phyloP scores from a whole-genome alignment of 2,329 filamentous ascomycete species.

The Lachnellula arida region DNA sequence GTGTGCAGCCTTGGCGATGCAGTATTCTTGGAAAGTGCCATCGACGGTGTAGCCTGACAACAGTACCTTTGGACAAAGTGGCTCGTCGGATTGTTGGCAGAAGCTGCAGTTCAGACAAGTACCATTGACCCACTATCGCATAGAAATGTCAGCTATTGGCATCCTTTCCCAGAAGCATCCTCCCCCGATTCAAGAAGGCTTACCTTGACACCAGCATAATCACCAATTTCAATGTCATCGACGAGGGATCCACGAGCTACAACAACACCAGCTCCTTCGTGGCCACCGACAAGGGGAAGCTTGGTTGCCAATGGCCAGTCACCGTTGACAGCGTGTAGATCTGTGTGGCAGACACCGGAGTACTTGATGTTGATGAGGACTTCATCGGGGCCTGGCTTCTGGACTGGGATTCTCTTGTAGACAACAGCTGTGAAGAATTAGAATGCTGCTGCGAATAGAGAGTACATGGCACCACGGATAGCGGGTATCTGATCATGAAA shows the following conservation, averaged over 20 bases:
- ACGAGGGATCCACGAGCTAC: constrained; percentile 77
- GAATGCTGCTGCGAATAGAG: background rate
- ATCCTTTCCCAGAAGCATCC: background rate
- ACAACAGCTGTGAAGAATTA: constrained; percentile 45
- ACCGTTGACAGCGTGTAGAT: constrained; percentile 75
- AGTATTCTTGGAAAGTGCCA: constrained; percentile 90
- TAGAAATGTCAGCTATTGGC: constrained; percentile 9
- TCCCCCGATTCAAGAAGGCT: background rate
- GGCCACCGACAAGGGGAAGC: constrained; percentile 79
- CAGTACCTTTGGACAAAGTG: constrained; percentile 68
- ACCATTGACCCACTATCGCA: constrained; percentile 73
- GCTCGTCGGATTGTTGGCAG: constrained; percentile 77
- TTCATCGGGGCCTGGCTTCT: constrained; percentile 78
- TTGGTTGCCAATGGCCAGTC: constrained; percentile 87
- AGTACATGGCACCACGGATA: background rate
- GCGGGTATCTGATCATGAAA: background rate
- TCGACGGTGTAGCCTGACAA: constrained; percentile 92
- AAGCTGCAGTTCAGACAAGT: constrained; percentile 79
- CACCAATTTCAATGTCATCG: constrained; percentile 72
- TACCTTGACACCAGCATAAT: constrained; percentile 76
- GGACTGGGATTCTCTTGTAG: constrained; percentile 79
- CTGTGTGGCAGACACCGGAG: constrained; percentile 87
- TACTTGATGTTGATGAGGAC: constrained; percentile 89
- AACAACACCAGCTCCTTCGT: constrained; percentile 75
- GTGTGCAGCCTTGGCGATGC: constrained; percentile 79